Evolutionary conservation across 2,329 filamentous ascomycete genomes (phyloP), one percentile per base, ranked within the genome.

Genomic region (Phaeosphaeria sp.): DNA sequence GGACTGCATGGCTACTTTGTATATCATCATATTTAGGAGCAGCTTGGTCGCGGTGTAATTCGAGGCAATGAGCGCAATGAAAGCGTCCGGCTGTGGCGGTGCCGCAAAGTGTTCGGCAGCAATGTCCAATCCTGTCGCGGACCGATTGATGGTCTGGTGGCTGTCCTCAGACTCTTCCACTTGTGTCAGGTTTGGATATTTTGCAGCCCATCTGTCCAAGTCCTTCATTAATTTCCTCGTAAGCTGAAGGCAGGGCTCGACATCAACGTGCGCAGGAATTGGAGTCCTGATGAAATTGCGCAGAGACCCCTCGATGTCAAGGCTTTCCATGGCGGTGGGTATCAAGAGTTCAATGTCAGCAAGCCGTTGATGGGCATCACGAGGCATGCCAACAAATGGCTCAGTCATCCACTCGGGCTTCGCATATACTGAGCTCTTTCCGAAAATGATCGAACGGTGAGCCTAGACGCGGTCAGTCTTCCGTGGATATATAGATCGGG

Each of bases 371-470:
- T 71, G 69, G 2, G 69, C 68, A 30, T 69, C 72, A 40, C 63
- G 69, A 0, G 59, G 50, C 49, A 64, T 62, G 47, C 53, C 56
- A 15, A 59, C 27, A 24, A 74, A 75, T 1, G 73, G 73, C 4
- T 72, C 43, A 2, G 63, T 69, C 66, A 74, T 67, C 73, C 73
- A 75, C 21, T 72, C 67, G 2, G 50, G 58, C 0, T 60, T 61
- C 0, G 71, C 63, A 39, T 74, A 73, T 2, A 66, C 43, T 7
- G 72, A 74, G 1, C 64, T 67, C n/a, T 59, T 58, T 53, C 73
- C 73, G 40, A 70, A 64, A 15, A 74, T 56, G 5, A 73, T 55
- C 1, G 67, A 58, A 49, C 63, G 69, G 36, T 73, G 69, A 8
- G 69, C 63, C 73, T 74, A 20, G 1, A 3, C 7, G 22, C 6